phyloP scores from a whole-genome alignment of 2,329 filamentous ascomycete species.

The Didymella lethalis region DNA sequence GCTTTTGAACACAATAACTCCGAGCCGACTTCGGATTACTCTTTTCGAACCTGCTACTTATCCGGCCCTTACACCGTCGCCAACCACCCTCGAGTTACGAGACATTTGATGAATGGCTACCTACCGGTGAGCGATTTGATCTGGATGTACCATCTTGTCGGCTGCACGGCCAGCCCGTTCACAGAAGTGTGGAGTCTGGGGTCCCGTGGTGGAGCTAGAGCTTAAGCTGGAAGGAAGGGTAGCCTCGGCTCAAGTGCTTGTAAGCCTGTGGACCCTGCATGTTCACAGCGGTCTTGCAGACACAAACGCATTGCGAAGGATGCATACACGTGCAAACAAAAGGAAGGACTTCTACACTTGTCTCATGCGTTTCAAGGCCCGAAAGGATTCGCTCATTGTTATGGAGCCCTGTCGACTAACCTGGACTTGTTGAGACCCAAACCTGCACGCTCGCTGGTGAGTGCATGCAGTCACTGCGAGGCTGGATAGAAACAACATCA shows the following conservation, averaged over 20 bases:
- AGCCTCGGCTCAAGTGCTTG: slow-evolving; percentile 10
- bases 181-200: slow-evolving; percentile 1
- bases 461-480: neutral
- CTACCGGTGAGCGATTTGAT: slow-evolving; percentile 1
- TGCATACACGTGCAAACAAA: too few relatives aligned
- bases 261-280: neutral
- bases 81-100: too few relatives aligned
- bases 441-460: too few relatives aligned
- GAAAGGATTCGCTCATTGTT: too few relatives aligned
- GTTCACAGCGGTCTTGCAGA: too few relatives aligned
- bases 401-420: too few relatives aligned
- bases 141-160: neutral
- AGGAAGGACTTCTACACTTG: too few relatives aligned
- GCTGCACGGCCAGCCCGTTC: neutral
- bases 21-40: slow-evolving; percentile 18
- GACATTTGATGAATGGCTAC: neutral
- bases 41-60: neutral
- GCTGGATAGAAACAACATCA: neutral
- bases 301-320: too few relatives aligned
- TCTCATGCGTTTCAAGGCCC: too few relatives aligned
- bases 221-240: slow-evolving; percentile 4
- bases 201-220: slow-evolving; percentile 4
- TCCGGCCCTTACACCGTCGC: neutral
- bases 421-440: too few relatives aligned
- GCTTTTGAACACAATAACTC: slow-evolving; percentile 12